Conservation (phyloP, 148 eudicot species). For the Rhododendron kiyosumense region DNA sequence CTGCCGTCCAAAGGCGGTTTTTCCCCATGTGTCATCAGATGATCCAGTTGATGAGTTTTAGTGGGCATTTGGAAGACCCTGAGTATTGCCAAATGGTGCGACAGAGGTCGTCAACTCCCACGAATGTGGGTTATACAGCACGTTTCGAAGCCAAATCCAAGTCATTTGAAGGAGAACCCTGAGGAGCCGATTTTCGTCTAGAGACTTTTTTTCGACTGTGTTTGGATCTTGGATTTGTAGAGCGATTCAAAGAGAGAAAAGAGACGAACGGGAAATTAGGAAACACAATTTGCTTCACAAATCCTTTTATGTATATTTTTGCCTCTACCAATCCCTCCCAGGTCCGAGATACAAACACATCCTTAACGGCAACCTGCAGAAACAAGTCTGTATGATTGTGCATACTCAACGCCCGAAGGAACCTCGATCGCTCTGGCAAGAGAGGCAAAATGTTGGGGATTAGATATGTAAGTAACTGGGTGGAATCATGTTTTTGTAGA, state of each 20-base stretch:
- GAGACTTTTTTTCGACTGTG: no score
- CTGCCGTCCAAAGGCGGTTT: constrained; percentile 26
- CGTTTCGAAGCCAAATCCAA: constrained; percentile 22
- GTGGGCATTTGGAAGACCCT: constrained; percentile 23
- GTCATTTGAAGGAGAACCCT: constrained; percentile 10
- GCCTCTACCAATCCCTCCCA: not conserved
- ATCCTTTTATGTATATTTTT: not conserved
- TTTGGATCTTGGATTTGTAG: not conserved
- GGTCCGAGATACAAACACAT: not conserved
- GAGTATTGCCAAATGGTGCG: constrained; percentile 25
- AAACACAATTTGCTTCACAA: not conserved
- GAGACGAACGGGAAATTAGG: not conserved
- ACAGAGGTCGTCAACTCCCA: constrained; percentile 23
- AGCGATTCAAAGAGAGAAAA: not conserved
- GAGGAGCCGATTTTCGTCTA: not conserved
- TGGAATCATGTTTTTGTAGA: not conserved
- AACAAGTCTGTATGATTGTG: not conserved
- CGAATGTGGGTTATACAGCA: constrained; percentile 32
- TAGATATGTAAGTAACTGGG: not conserved
- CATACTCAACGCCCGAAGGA: not conserved
- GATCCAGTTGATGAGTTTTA: constrained; percentile 23
- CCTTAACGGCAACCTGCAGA: not conserved
- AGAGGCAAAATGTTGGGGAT: not conserved
- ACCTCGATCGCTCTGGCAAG: not conserved
- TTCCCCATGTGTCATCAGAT: constrained; percentile 36